Percentiles rank a stretch among this genome's conserved stretches.
phyloP scores from a whole-genome alignment of 2,329 filamentous ascomycete species.

The Nemania serpens region DNA sequence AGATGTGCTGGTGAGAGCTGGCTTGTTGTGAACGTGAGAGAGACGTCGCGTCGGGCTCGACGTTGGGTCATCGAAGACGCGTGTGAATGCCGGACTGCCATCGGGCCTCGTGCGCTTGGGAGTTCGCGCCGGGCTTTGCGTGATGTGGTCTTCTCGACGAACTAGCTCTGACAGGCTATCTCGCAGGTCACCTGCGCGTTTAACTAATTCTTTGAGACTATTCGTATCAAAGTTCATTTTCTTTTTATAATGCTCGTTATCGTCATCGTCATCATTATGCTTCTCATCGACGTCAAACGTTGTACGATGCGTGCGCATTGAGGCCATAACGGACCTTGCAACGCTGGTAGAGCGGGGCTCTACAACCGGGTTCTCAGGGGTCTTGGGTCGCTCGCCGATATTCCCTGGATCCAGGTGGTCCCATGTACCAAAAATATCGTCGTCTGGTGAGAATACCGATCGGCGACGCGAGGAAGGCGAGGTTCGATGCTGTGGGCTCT shows the following conservation, averaged over 20 bases:
- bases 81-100: constrained; percentile 69
- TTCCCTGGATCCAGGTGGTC: constrained; percentile 47
- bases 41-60: constrained; percentile 58
- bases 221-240: constrained; percentile 72
- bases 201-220: constrained; percentile 68
- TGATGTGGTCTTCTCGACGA: constrained; percentile 62
- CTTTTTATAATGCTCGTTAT: constrained; percentile 48
- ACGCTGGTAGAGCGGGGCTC: constrained; percentile 52
- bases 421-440: constrained; percentile 67
- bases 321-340: constrained; percentile 66
- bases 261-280: constrained; percentile 41
- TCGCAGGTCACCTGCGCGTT: constrained; percentile 63
- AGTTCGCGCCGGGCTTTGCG: constrained; percentile 59
- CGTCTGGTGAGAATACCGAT: constrained; percentile 68
- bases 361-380: constrained; percentile 46
- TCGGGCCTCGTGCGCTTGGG: constrained; percentile 55
- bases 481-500: constrained; percentile 51
- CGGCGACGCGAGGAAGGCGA: constrained; percentile 57
- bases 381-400: constrained; percentile 45
- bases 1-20: constrained; percentile 54
- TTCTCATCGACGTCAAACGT: constrained; percentile 40
- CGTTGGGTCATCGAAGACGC: constrained; percentile 67
- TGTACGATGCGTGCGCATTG: constrained; percentile 61
- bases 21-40: constrained; percentile 58
- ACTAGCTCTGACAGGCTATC: constrained; percentile 64